These are phyloP conservation scores for Pseudomassariella vexata DNA, from an alignment of 2,329 filamentous ascomycete genomes.

Conservation along the genomic window DNA sequence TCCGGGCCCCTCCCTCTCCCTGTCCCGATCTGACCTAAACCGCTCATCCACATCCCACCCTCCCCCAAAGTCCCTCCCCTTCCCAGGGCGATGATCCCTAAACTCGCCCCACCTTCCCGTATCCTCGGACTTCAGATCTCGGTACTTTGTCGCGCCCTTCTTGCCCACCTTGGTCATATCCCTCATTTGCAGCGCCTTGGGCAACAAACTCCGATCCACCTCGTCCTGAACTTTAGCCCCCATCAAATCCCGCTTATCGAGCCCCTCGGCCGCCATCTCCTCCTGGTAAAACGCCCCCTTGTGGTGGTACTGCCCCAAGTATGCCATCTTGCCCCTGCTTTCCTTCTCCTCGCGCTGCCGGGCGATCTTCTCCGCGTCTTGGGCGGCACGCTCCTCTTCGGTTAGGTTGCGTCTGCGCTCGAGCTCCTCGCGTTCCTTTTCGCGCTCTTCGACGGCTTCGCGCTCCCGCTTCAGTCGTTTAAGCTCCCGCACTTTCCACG, in stretches of 20 bases:
- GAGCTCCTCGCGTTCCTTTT: constrained; percentile 81
- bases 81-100: constrained; percentile 40
- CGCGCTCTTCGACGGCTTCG: constrained; percentile 74
- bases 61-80: constrained; percentile 31
- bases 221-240: constrained; percentile 79
- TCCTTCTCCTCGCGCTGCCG: constrained; percentile 77
- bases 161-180: constrained; percentile 92
- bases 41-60: constrained; percentile 53
- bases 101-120: constrained; percentile 79
- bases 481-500: constrained; percentile 91
- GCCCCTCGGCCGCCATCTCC: constrained; percentile 66
- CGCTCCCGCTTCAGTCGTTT: constrained; percentile 83
- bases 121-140: constrained; percentile 82
- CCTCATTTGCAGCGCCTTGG: constrained; percentile 85
- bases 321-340: constrained; percentile 72
- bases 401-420: constrained; percentile 84
- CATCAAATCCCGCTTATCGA: constrained; percentile 80
- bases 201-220: constrained; percentile 76
- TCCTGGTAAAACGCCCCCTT: constrained; percentile 94
- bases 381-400: constrained; percentile 75
- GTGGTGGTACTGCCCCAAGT: constrained; percentile 95
- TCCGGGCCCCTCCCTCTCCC: constrained; percentile 37
- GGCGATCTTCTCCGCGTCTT: constrained; percentile 74
- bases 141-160: constrained; percentile 87
- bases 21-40: constrained; percentile 59